Base-by-base conservation (phyloP, 2,329 filamentous ascomycete genomes). In the Didymella exigua region DNA sequence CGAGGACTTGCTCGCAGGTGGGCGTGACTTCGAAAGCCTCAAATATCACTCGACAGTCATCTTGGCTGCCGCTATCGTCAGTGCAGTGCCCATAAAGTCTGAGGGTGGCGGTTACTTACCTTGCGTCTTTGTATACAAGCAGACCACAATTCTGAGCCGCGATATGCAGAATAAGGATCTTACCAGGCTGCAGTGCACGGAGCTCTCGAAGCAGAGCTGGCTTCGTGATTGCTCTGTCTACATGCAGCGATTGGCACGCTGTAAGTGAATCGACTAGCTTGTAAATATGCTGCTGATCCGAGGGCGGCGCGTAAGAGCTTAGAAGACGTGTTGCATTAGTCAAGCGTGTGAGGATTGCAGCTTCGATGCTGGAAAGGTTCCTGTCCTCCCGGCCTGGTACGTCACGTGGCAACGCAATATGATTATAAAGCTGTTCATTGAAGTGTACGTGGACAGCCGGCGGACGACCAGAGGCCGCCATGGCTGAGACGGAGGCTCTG, bases 21-120 rank as follows among this genome's bases (percentile, higher is more conserved):
- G 87, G 76, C 0, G 85, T 86, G 0, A 82, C 77, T 65, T 89
- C 86, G 50, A 89, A 89, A 0, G 78, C 77, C 67, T 89, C 86
- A 41, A 88, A 82, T 51, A 84, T 16, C 61, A 81, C 58, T 18
- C 33, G 40, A 4, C 49, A 37, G 18, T 59, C 49, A 9, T 45
- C 54, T 10, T 38, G n/a, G 1, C 40, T 19, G 13, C 65, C 68
- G 29, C 4, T 26, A n/a, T 5, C 23, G 45, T 65, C 18, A 65
- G 48, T 30, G 7, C 13, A 16, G 13, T 7, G 2, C 7, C 23
- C 18, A 4, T 2, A 4, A n/a, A 31, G 2, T 3, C 27, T n/a
- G 11, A 33, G 18, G 38, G 73, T 24, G 18, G 61, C 38, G 62
- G 71, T 65, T 66, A 79, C 72, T 65, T 66, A 79, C 77, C 51